Percentiles rank a stretch among this genome's conserved stretches.
Evolutionary conservation across 352 stramenopile genomes (phyloP).

Genomic region (Pilasporangium apinafurcum): DNA sequence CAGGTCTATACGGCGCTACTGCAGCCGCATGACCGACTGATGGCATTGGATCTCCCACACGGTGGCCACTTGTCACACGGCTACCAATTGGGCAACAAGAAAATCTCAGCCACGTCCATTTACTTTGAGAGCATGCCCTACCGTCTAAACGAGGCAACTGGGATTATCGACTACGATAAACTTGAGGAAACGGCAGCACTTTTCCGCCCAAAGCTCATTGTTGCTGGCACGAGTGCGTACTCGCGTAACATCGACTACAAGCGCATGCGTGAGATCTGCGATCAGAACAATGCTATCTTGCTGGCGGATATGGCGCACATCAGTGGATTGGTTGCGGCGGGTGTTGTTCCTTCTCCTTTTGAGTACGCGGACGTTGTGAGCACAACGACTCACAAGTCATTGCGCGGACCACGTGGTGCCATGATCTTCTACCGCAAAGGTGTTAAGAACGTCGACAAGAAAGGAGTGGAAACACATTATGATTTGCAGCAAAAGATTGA

Average conservation of each 20-base stretch:
- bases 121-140: constrained; percentile 99
- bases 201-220: constrained; percentile 97
- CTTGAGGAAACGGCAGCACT: constrained; percentile 93
- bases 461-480: constrained; percentile 90
- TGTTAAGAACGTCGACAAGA: constrained; percentile 92
- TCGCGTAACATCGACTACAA: constrained; percentile 98
- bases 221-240: constrained; percentile 98
- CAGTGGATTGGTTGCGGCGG: constrained; percentile 94
- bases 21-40: constrained; percentile 97
- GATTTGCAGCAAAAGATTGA: constrained; percentile 99
- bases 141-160: constrained; percentile 94
- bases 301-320: constrained; percentile 99
- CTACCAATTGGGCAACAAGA: constrained; percentile 98
- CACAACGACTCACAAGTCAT: constrained; percentile 99
- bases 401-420: constrained; percentile 96
- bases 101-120: constrained; percentile 98
- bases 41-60: constrained; percentile 98
- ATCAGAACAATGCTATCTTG: constrained; percentile 93
- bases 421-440: constrained; percentile 99
- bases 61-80: constrained; percentile 98
- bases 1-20: constrained; percentile 98
- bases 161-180: constrained; percentile 98
- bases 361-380: constrained; percentile 98
- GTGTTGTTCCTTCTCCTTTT: constrained; percentile 97
- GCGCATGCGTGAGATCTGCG: constrained; percentile 95